Evolutionary conservation across 345 rosid genomes (phyloP), one percentile per base, ranked within the genome.

Genomic region (Raphanus sativus): DNA sequence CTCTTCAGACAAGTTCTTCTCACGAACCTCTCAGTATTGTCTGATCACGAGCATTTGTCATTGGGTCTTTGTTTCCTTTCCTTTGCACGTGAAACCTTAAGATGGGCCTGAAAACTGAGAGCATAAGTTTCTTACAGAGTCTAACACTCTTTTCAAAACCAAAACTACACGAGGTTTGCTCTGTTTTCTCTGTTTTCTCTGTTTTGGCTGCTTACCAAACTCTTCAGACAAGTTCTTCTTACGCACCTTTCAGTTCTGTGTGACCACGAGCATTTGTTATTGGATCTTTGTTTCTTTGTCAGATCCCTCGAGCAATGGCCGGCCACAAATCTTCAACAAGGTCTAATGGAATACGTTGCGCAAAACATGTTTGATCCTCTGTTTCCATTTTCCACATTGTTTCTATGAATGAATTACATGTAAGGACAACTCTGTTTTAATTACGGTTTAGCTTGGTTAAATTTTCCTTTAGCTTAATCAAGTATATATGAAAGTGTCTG

Each of bases 311-410:
- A n/a, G n/a, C n/a, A n/a, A n/a, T n/a, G n/a, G n/a, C n/a, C 98
- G 3, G 92, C 94, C 76, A 88, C 96, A 87, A 95, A 88, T 69
- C 99, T 98, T 73, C 91, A 87, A 62, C 98, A 91, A 80, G 98
- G 99, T 74, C 96, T 95, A 77, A 84, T 95, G 93, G 99, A 95
- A 82, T 88, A 89, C 15, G 96, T 89, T n/a, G n/a, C n/a, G n/a
- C n/a, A n/a, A n/a, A n/a, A n/a, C n/a, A n/a, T n/a, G n/a, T n/a
- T 68, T 45, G 58, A 40, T 58, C 54, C 42, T 70, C 36, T 30
- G 25, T 8, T 4, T 63, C 66, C 70, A 38, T n/a, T n/a, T n/a
- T n/a, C n/a, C n/a, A n/a, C 25, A 34, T 10, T 2, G 7, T 76
- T 56, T 6, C n/a, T 48, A 10, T 8, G 25, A 45, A 9, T 30